Evolutionary conservation across 2,329 filamentous ascomycete species (phyloP).

Genomic region (Phialophora macrospora): DNA sequence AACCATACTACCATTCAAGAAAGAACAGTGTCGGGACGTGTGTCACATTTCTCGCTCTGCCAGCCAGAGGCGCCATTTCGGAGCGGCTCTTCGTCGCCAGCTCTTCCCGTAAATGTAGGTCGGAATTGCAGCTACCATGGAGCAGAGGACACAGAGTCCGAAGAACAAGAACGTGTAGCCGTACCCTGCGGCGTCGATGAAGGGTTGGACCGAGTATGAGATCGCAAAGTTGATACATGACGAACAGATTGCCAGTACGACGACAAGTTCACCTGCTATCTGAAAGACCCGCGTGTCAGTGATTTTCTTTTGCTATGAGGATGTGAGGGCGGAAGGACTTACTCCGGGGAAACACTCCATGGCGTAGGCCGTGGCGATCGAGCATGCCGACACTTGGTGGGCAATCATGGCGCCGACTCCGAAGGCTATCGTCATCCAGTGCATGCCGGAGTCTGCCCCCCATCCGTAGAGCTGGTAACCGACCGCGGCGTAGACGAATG

Average conservation of each 20-base stretch:
- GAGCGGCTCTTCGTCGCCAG: conserved; percentile 21
- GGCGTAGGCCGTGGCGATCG: conserved; percentile 49
- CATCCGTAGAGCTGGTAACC: conserved; percentile 26
- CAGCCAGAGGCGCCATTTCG: conserved; percentile 22
- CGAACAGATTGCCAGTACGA: conserved; percentile 47
- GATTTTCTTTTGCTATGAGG: conserved; percentile 16
- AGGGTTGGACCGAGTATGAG: conserved; percentile 49
- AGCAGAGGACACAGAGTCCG: conserved; percentile 20
- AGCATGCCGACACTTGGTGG: conserved; percentile 49
- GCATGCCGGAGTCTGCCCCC: conserved; percentile 23
- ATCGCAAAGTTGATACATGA: conserved; percentile 43
- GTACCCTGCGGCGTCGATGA: conserved; percentile 42
- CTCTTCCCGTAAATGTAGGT: conserved; percentile 24
- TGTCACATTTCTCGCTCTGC: conserved; percentile 15
- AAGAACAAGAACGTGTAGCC: conserved; percentile 27
- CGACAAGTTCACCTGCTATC: conserved; percentile 48
- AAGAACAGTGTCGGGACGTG: neutral
- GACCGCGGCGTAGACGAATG: conserved; percentile 40
- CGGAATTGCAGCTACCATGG: conserved; percentile 22
- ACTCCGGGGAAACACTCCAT: conserved; percentile 50
- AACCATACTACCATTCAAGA: no score
- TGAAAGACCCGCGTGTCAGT: conserved; percentile 24
- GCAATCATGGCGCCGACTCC: conserved; percentile 50
- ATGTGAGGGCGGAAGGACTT: conserved; percentile 13
- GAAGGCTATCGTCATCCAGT: conserved; percentile 45